Base-by-base conservation (phyloP, 2,329 filamentous ascomycete genomes). In the Malbranchea zuffiana region DNA sequence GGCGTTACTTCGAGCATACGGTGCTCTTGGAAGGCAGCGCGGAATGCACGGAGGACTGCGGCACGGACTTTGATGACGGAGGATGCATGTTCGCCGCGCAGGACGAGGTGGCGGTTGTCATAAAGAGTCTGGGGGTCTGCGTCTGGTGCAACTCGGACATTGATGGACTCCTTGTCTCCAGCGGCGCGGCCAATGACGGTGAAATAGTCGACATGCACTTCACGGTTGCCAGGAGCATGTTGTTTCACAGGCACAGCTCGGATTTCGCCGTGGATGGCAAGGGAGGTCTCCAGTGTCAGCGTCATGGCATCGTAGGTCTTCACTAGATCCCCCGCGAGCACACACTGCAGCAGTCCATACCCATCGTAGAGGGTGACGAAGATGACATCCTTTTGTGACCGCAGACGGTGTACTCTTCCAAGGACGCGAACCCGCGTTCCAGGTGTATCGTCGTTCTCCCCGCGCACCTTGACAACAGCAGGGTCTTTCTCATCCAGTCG, bases 291-390 rank as follows among this genome's bases (percentile, higher is more conserved):
- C 44, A 81, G 78, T 20, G 84, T 83, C 49, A 95, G 74, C 16
- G 81, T 86, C 50, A 93, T 68, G 44, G 84, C 82, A 54, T 93
- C 85, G 66, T 92, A 92, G n/a, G 83, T 88, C 69, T 85, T 86
- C 48, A 84, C 80, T 50, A 96, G 71, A 45, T 85, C 72, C 40
- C 86, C 86, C 3, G 76, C 73, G 48, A 95, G 67, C 44, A 94
- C 72, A 54, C 84, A 87, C 67, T 94, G 86, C 58, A 96, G 69
- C 53, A 79, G 78, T 37, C 82, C 83, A 53, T 87, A 83, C 41
- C 87, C 87, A 55, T 92, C 84, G 45, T 78, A 71, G 45, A 94
- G 67, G n/a, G 80, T 88, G 54, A 94, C 70, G 62, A 94, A 95
- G 39, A 85, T 78, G 46, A 84, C 74, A 54, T 83, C 79, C 63